Conservation (phyloP, 768 basidiomycete genomes). For the Cubamyces lactineus region DNA sequence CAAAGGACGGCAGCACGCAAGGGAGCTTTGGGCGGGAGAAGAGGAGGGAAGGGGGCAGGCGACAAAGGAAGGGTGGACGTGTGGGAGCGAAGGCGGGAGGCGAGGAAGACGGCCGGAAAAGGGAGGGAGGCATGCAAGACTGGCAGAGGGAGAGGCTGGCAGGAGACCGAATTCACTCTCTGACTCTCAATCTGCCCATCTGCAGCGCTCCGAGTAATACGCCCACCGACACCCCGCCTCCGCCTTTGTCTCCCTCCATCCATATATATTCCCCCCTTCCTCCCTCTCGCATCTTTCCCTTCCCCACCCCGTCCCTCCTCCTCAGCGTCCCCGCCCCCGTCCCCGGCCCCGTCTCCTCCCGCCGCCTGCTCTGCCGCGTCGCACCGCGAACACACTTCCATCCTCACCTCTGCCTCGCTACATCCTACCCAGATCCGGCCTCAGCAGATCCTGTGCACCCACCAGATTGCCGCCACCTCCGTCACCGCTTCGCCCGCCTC, state of each 20-base stretch:
- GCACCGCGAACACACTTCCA: slow-evolving; percentile 8
- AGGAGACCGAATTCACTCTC: too few relatives aligned
- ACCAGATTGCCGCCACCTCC: slow-evolving; percentile 15
- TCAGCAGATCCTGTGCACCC: slow-evolving; percentile 7
- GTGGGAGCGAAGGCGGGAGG: slow-evolving; percentile 4
- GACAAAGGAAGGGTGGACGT: slow-evolving; percentile 5
- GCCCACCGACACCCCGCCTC: neutral
- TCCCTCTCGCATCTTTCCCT: slow-evolving; percentile 5
- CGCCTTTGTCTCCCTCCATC: neutral
- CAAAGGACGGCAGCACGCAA: neutral
- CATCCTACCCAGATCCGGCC: slow-evolving; percentile 6
- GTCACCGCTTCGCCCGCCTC: neutral
- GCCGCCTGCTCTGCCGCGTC: neutral
- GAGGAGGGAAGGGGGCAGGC: neutral
- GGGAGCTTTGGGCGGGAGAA: neutral
- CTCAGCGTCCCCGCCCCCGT: slow-evolving; percentile 13
- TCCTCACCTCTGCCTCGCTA: slow-evolving; percentile 1
- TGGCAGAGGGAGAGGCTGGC: slow-evolving; percentile 8
- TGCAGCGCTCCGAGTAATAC: slow-evolving; percentile 6
- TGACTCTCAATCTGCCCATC: slow-evolving; percentile 20
- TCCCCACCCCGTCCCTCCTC: slow-evolving; percentile 1
- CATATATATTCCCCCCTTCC: slow-evolving; percentile 13
- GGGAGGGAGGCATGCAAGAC: slow-evolving; percentile 9
- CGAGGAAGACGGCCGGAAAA: slow-evolving; percentile 20
- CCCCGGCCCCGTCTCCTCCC: slow-evolving; percentile 4